Evolutionary conservation across 495 filamentous ascomycete species (phyloP).

Genomic region (Neurospora terricola): DNA sequence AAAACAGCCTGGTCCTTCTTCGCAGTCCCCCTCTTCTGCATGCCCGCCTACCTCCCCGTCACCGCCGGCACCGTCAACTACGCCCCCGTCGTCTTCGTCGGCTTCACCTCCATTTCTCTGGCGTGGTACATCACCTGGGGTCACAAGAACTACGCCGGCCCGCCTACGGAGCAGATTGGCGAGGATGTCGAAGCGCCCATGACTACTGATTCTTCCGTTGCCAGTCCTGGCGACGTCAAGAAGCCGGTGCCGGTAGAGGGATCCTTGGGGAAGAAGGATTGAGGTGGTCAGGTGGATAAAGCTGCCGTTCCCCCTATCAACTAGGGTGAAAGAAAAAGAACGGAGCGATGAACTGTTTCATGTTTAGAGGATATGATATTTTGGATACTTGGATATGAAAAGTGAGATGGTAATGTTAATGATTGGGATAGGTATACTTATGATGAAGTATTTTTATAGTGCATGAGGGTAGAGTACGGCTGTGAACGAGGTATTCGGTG

Average conservation of each 20-base stretch:
- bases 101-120: conserved; percentile 42
- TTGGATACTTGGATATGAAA: not conserved
- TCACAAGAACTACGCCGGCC: conserved; percentile 59
- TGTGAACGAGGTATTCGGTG: not conserved
- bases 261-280: not conserved
- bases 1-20: conserved; percentile 48
- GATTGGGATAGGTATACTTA: not conserved
- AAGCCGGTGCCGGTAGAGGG: not conserved
- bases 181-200: not conserved
- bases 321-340: not conserved
- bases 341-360: not conserved
- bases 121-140: conserved; percentile 44
- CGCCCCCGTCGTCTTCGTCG: conserved; percentile 52
- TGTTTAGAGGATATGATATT: not conserved
- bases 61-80: conserved; percentile 51
- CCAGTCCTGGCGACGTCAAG: not conserved
- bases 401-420: not conserved
- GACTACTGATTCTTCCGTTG: not conserved
- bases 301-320: not conserved
- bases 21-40: conserved; percentile 55
- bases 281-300: not conserved
- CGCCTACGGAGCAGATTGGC: conserved; percentile 33
- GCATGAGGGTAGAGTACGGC: not conserved
- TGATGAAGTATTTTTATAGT: not conserved
- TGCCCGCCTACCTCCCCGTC: conserved; percentile 52